These are phyloP conservation scores for Fusarium bactridioides DNA, from an alignment of 2,329 filamentous ascomycete genomes.

Conservation along the genomic window DNA sequence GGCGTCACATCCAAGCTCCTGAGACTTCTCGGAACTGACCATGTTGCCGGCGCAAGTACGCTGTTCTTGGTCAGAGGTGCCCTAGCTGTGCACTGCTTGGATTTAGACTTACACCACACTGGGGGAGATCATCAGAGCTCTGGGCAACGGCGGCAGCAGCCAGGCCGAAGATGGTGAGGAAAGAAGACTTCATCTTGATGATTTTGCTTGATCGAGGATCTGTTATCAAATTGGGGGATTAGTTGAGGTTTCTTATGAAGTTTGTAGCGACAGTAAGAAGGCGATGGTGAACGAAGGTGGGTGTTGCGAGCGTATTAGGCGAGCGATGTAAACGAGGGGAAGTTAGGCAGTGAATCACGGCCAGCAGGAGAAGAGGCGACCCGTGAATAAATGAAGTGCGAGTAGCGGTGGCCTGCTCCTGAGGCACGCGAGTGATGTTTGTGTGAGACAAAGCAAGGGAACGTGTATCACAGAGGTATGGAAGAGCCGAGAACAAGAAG, in stretches of 20 bases:
- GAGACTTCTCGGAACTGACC: constrained; percentile 51
- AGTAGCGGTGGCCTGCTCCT: constrained; percentile 11
- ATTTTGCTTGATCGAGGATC: constrained; percentile 28
- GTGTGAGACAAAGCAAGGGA: constrained; percentile 43
- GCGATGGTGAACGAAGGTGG: constrained; percentile 7
- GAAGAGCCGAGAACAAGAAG: constrained; percentile 27
- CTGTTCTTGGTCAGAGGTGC: constrained; percentile 46
- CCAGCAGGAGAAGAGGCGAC: constrained; percentile 1
- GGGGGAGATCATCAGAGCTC: constrained; percentile 52
- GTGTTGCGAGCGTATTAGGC: neutral
- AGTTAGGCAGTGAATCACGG: constrained; percentile 23
- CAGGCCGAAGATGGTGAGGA: constrained; percentile 54
- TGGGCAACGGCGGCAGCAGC: constrained; percentile 54
- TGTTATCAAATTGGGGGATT: constrained; percentile 12
- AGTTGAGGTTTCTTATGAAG: constrained; percentile 6
- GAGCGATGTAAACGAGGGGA: constrained; percentile 8
- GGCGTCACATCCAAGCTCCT: constrained; percentile 55
- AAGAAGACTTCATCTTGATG: constrained; percentile 60
- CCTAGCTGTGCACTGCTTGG: neutral
- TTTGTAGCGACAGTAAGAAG: constrained; percentile 15
- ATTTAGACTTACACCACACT: constrained; percentile 59
- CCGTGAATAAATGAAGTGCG: constrained; percentile 19
- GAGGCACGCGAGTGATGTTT: constrained; percentile 37
- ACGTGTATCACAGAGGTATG: constrained; percentile 35
- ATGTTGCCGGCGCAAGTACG: constrained; percentile 60